These are phyloP conservation scores for Gymnopilus dilepis DNA, from an alignment of 768 basidiomycete genomes.

Conservation along the genomic window DNA sequence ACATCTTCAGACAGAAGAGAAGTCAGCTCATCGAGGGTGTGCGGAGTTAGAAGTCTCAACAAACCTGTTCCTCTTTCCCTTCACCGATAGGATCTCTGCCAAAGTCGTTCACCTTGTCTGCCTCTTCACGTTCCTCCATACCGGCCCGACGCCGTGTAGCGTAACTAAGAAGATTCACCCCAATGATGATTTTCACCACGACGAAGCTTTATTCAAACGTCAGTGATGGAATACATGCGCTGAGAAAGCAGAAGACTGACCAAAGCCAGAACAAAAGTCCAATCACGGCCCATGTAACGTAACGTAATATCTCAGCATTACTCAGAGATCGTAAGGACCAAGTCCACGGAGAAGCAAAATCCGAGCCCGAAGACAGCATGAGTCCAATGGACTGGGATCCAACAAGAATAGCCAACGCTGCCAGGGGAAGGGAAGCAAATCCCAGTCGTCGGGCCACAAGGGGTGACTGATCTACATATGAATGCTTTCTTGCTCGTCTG, in stretches of 20 bases:
- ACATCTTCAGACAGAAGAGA: conserved; percentile 37
- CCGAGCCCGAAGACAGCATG: conserved; percentile 56
- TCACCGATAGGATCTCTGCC: conserved; percentile 93
- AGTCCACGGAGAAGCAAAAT: conserved; percentile 41
- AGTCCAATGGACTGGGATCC: conserved; percentile 73
- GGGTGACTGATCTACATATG: conserved; percentile 95
- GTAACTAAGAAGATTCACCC: conserved; percentile 85
- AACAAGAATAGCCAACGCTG: conserved; percentile 79
- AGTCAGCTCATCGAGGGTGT: not conserved
- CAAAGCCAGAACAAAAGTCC: conserved; percentile 83
- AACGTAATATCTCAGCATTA: conserved; percentile 55
- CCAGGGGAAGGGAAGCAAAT: conserved; percentile 91
- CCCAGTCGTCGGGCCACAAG: conserved; percentile 92
- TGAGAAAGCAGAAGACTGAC: conserved; percentile 42
- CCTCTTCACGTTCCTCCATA: conserved; percentile 77
- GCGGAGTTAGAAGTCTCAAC: conserved; percentile 24
- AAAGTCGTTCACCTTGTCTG: conserved; percentile 84
- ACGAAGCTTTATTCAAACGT: conserved; percentile 59
- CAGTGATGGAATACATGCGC: not conserved
- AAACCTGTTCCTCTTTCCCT: conserved; percentile 81
- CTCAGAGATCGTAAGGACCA: conserved; percentile 53
- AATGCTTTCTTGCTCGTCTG: conserved; percentile 78
- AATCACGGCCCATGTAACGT: conserved; percentile 68
- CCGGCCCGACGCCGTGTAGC: conserved; percentile 75
- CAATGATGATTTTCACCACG: conserved; percentile 91